Evolutionary conservation across 2,329 filamentous ascomycete genomes (phyloP).

Genomic region (Epichloe brachyelytri): DNA sequence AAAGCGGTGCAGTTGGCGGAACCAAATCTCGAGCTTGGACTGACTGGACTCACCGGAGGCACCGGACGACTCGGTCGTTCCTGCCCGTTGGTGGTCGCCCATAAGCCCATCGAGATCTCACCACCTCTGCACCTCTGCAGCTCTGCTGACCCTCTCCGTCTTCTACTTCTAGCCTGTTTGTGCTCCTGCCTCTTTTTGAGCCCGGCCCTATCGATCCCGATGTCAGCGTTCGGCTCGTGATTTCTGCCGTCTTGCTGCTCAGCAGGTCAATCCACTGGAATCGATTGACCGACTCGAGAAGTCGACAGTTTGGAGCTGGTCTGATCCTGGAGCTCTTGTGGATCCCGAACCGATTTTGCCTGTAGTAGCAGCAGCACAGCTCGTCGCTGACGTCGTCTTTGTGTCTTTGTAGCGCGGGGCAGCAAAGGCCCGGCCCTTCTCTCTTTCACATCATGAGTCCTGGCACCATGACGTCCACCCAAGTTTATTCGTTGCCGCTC

Average conservation of each 20-base stretch:
- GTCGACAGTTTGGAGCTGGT: not conserved
- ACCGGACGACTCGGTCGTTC: not conserved
- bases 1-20: not conserved
- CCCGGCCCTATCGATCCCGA: not conserved
- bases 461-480: constrained; percentile 49
- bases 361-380: not conserved
- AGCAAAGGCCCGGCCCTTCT: constrained; percentile 11
- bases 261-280: not conserved
- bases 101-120: constrained; percentile 1
- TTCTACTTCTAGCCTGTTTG: not conserved
- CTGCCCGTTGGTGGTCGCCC: not conserved
- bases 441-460: constrained; percentile 38
- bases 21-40: not conserved
- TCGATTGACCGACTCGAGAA: not conserved
- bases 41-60: not conserved
- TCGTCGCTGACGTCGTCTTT: not conserved
- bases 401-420: constrained; percentile 8
- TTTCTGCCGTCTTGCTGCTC: not conserved
- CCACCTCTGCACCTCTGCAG: not conserved
- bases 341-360: not conserved
- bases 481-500: constrained; percentile 80
- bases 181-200: not conserved
- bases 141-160: not conserved
- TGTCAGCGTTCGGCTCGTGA: not conserved
- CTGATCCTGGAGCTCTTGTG: constrained; percentile 1